Conservation (phyloP, 495 filamentous ascomycete genomes). For the Talaromyces adpressus region DNA sequence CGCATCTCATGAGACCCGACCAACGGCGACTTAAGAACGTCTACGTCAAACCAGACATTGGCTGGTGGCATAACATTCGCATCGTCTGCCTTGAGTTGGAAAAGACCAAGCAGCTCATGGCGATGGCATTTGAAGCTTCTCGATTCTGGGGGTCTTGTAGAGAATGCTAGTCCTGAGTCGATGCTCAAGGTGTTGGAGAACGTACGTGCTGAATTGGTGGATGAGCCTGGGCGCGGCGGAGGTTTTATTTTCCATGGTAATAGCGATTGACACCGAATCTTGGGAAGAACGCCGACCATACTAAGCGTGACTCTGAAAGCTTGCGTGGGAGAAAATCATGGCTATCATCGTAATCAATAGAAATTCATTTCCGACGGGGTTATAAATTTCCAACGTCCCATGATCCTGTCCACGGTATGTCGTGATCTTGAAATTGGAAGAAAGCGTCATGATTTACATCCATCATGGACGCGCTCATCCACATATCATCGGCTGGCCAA, state of each 20-base stretch:
- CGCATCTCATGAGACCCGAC: constrained; percentile 12
- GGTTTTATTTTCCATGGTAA: constrained; percentile 10
- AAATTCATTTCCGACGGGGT: too few relatives aligned
- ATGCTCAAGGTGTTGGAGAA: constrained; percentile 7
- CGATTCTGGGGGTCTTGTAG: constrained; percentile 8
- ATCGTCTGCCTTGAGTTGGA: constrained; percentile 13
- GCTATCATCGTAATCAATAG: too few relatives aligned
- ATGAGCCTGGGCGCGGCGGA: constrained; percentile 10
- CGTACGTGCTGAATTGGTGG: constrained; percentile 7
- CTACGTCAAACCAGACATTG: constrained; percentile 7
- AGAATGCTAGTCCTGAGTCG: constrained; percentile 3
- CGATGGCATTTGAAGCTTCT: constrained; percentile 13
- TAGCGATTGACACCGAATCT: too few relatives aligned
- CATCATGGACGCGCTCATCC: constrained; percentile 28
- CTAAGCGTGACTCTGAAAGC: too few relatives aligned
- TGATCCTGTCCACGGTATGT: constrained; percentile 18
- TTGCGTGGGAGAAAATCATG: too few relatives aligned
- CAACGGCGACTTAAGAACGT: constrained; percentile 11
- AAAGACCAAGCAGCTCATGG: constrained; percentile 12
- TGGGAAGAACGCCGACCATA: too few relatives aligned
- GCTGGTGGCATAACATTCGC: constrained; percentile 9
- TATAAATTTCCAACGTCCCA: constrained; percentile 26
- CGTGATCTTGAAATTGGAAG: constrained; percentile 23
- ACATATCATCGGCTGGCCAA: constrained; percentile 5
- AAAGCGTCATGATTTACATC: constrained; percentile 22